phyloP scores from a whole-genome alignment of 176 grass and related monocot genomes.

The Microstegium vimineum region DNA sequence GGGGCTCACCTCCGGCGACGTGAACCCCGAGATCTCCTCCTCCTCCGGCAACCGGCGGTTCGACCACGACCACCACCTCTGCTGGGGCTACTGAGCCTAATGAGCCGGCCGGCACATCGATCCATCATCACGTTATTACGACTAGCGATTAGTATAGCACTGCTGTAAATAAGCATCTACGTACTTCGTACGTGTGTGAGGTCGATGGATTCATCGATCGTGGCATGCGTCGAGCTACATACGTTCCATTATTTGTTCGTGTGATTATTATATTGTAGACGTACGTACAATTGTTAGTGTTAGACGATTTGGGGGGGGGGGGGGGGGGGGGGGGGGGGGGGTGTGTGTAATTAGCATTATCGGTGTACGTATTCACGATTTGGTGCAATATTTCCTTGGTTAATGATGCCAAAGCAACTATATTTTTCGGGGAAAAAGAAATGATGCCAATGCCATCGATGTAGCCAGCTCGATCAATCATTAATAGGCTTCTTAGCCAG shows the following conservation, averaged over 20 bases:
- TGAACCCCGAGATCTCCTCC: slow-evolving; percentile 63
- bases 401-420: neutral
- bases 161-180: slow-evolving; percentile 36
- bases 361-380: too few species aligned
- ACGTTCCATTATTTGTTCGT: slow-evolving; percentile 9
- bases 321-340: too few species aligned
- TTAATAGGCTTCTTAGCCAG: slow-evolving; percentile 15
- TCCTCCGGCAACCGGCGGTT: slow-evolving; percentile 44
- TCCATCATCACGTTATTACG: neutral
- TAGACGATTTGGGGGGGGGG: too few species aligned
- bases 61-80: slow-evolving; percentile 41
- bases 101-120: neutral
- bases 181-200: neutral
- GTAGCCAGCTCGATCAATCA: neutral
- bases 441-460: neutral
- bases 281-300: neutral
- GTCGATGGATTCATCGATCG: neutral
- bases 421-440: too few species aligned
- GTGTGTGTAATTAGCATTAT: too few species aligned
- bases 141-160: slow-evolving; percentile 1
- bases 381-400: neutral
- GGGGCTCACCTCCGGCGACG: slow-evolving; percentile 59
- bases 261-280: neutral
- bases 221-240: neutral
- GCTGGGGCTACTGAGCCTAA: slow-evolving; percentile 46